phyloP scores from a whole-genome alignment of 768 basidiomycete species.

The Guyanaporus albipodus region DNA sequence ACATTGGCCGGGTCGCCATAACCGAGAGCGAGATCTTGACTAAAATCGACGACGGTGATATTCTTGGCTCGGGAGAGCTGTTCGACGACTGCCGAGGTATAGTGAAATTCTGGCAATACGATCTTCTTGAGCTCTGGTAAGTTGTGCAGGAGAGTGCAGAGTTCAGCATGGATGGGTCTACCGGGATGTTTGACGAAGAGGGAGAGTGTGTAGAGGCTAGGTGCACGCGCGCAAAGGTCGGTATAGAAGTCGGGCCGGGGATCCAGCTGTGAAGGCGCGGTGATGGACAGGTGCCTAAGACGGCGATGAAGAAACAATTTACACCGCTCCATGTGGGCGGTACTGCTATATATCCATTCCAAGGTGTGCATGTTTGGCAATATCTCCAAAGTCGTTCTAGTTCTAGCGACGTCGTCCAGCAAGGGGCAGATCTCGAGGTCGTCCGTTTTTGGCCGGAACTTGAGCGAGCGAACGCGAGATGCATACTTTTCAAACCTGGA shows the following conservation, averaged over 20 bases:
- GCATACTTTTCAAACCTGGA: constrained; percentile 50
- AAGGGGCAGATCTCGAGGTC: constrained; percentile 13
- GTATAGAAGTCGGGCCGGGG: constrained; percentile 25
- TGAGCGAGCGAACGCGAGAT: constrained; percentile 43
- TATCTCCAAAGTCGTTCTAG: constrained; percentile 49
- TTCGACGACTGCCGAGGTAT: constrained; percentile 46
- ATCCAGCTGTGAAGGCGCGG: constrained; percentile 18
- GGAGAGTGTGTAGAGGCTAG: constrained; percentile 44
- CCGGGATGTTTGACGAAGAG: constrained; percentile 43
- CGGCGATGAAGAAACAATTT: constrained; percentile 57
- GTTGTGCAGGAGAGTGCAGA: constrained; percentile 37
- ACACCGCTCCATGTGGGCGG: constrained; percentile 32
- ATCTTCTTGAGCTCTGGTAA: constrained; percentile 45
- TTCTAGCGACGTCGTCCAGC: constrained; percentile 53
- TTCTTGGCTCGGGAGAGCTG: constrained; percentile 41
- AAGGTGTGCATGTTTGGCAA: constrained; percentile 53
- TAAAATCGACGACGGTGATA: constrained; percentile 50
- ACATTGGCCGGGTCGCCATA: constrained; percentile 44
- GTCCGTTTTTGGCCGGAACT: constrained; percentile 13
- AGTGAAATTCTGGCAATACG: constrained; percentile 48
- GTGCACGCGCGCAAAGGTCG: constrained; percentile 47
- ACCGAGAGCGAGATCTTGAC: constrained; percentile 47
- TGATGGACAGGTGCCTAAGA: constrained; percentile 39
- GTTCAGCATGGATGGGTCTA: constrained; percentile 37
- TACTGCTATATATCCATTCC: constrained; percentile 39